A percentile compares a stretch with the other conserved stretches of the same genome.
These are phyloP conservation scores for Biscutella laevigata DNA, from an alignment of 441 rosid species.

Conservation along the genomic window DNA sequence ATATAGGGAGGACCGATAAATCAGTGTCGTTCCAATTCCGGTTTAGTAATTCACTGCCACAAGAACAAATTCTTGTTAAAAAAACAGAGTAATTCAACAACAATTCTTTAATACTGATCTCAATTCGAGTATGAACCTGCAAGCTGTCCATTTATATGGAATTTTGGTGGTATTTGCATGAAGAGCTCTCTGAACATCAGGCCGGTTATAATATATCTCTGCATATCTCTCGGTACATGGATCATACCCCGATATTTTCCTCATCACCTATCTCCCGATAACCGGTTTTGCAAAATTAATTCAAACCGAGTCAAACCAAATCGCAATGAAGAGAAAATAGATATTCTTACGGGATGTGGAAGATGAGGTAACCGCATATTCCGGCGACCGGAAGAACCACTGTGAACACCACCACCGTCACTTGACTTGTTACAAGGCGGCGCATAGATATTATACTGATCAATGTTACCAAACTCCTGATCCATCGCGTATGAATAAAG, in stretches of 20 bases:
- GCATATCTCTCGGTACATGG: conserved; percentile 96
- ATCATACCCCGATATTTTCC: conserved; percentile 74
- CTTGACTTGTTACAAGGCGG: conserved; percentile 84
- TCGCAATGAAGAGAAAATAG: no score
- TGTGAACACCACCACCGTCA: conserved; percentile 40
- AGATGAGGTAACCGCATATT: conserved; percentile 58
- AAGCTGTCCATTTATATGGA: conserved; percentile 94
- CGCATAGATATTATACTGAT: conserved; percentile 86
- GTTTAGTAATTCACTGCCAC: conserved; percentile 58
- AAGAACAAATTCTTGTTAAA: no score
- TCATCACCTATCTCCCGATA: conserved; percentile 29
- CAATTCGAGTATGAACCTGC: conserved; percentile 46
- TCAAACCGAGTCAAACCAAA: no score
- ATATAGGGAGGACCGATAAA: conserved; percentile 72
- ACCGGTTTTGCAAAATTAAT: conserved; percentile 9
- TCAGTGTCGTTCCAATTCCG: conserved; percentile 92
- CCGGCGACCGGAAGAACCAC: conserved; percentile 31
- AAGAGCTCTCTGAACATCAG: conserved; percentile 78
- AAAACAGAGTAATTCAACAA: no score
- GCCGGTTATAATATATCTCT: conserved; percentile 87
- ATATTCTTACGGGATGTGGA: conserved; percentile 42
- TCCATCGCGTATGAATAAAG: conserved; percentile 84
- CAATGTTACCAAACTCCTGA: conserved; percentile 87
- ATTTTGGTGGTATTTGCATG: conserved; percentile 76
- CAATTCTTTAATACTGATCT: neutral